phyloP scores from a whole-genome alignment of 2,329 filamentous ascomycete species.

The Monosporascus sp. region DNA sequence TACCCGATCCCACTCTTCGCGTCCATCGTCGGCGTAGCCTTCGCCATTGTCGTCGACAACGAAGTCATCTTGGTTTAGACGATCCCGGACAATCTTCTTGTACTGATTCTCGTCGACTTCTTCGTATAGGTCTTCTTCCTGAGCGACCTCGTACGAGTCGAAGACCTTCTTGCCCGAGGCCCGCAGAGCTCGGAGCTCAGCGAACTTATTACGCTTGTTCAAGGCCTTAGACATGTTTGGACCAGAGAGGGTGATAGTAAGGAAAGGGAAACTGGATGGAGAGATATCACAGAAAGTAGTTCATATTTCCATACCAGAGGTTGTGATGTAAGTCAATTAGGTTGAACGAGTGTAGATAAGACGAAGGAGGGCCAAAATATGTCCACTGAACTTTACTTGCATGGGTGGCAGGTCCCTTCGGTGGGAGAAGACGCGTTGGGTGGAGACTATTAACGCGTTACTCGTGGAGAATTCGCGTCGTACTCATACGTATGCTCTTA shows the following conservation, averaged over 20 bases:
- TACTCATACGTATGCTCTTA: background rate
- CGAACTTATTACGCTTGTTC: constrained; percentile 51
- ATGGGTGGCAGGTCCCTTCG: background rate
- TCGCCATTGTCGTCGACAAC: constrained; percentile 98
- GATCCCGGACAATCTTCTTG: constrained; percentile 87
- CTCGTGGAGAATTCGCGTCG: background rate
- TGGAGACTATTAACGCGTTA: constrained; percentile 1
- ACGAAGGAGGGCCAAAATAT: background rate
- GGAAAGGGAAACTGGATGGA: background rate
- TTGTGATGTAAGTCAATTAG: background rate
- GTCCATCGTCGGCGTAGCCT: constrained; percentile 92
- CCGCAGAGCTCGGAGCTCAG: constrained; percentile 78
- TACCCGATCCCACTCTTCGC: constrained; percentile 85
- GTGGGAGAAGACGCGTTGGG: background rate
- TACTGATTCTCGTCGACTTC: constrained; percentile 96
- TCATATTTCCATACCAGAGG: background rate
- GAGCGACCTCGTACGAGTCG: constrained; percentile 78
- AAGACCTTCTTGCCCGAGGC: constrained; percentile 88
- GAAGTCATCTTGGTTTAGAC: constrained; percentile 92
- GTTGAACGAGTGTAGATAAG: background rate
- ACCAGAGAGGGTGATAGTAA: background rate
- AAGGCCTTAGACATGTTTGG: constrained; percentile 36
- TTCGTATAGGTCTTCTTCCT: constrained; percentile 84
- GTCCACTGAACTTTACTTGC: background rate
- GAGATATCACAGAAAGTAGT: background rate